Evolutionary conservation across 2,329 filamentous ascomycete species (phyloP), one percentile per base, ranked within the genome.

Genomic region (Aspergillus nomiae): DNA sequence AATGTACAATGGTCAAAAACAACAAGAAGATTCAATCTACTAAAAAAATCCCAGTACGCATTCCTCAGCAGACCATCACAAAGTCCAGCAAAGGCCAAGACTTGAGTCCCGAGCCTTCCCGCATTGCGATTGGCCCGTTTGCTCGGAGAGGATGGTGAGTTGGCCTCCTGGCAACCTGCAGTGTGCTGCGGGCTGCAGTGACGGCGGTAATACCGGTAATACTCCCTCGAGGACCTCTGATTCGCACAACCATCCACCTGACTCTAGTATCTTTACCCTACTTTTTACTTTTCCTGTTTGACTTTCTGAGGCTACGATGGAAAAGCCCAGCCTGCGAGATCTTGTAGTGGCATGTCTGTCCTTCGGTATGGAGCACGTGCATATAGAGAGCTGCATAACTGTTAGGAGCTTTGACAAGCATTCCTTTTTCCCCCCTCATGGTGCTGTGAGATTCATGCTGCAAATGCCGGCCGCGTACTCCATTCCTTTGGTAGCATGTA

Each of bases 321-420:
- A 16, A 54, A n/a, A 28, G 24, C 10, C 7, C 19, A 32, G 32
- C 24, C 34, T 55, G 51, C 51, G 30, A 55, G 51, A 55, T 55
- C 30, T 5, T 36, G 30, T 36, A 24, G 51, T 38, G n/a, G 34
- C 34, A 38, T 55, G 48, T 32, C 51, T 32, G 28, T 32, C 51
- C 51, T 55, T 38, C 51, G 51, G 51, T 38, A 55, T 55, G 30
- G 51, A 36, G 51, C 51, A 55, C 51, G 51, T 55, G 51, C 51
- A 55, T 55, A 38, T n/a, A 55, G 51, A 55, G 28, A 54, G 51
- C 32, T 59, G 58, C 58, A 59, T 54, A 59, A 36, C 34, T 36
- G 51, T 55, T 24, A 54, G 48, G 58, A 59, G 58, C 48, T 59
- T 46, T 53, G 58, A 43, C 58, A 45, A 43, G 26, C 58, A 59